Evolutionary conservation across 2,329 filamentous ascomycete genomes (phyloP).

Genomic region (Neospermospora avenae): DNA sequence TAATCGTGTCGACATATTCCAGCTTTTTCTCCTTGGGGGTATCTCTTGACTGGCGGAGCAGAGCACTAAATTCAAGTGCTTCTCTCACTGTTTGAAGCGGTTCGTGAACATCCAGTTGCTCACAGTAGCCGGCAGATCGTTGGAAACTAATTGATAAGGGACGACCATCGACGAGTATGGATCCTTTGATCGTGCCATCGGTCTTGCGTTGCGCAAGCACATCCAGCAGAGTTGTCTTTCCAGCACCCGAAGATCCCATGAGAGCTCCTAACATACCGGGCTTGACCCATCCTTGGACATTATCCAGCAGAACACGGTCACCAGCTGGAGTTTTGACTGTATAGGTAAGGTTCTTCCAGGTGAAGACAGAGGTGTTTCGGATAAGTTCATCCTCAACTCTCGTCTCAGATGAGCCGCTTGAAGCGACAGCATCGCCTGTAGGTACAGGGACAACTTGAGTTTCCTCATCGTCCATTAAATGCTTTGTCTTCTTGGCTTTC

Average conservation of each 20-base stretch:
- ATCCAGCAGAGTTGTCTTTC: constrained; percentile 60
- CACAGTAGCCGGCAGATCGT: constrained; percentile 71
- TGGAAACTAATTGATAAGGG: constrained; percentile 80
- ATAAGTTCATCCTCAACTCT: constrained; percentile 47
- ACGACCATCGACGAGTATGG: constrained; percentile 66
- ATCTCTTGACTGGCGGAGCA: constrained; percentile 77
- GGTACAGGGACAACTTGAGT: constrained; percentile 24
- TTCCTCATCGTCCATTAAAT: constrained; percentile 47
- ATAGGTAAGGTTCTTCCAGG: constrained; percentile 69
- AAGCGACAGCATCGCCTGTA: constrained; percentile 13
- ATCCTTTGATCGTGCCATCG: constrained; percentile 82
- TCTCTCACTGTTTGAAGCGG: constrained; percentile 79
- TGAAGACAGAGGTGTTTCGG: constrained; percentile 66
- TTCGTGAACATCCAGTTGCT: constrained; percentile 88
- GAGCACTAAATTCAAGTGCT: constrained; percentile 81
- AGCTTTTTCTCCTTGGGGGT: constrained; percentile 73
- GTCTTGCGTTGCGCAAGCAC: constrained; percentile 62
- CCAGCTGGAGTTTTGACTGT: constrained; percentile 60
- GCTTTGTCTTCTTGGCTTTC: constrained; percentile 40
- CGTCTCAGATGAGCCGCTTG: constrained; percentile 17
- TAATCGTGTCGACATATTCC: constrained; percentile 79
- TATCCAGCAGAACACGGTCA: constrained; percentile 68
- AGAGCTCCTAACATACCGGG: constrained; percentile 66
- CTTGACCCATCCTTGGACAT: constrained; percentile 79
- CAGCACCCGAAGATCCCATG: constrained; percentile 55